A percentile compares a stretch with the other conserved stretches of the same genome.
Conservation (phyloP, 345 rosid species). For the Boechera divaricarpa region DNA sequence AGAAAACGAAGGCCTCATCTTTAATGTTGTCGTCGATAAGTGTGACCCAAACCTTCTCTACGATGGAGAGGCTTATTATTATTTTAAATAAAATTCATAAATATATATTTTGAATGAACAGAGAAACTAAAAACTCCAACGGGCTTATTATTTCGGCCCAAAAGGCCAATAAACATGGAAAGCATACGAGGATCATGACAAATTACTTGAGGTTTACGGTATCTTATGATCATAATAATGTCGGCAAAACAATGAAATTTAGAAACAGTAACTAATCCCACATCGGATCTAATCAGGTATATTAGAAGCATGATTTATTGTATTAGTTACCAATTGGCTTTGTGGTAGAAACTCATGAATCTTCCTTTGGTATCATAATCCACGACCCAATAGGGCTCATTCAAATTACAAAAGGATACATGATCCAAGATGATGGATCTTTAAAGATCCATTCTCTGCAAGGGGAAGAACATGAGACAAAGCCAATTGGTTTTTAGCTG, state of each 20-base stretch:
- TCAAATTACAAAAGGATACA: background rate
- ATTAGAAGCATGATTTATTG: background rate
- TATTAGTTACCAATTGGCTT: background rate
- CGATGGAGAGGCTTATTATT: background rate
- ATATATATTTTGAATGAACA: background rate
- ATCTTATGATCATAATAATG: background rate
- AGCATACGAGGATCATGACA: background rate
- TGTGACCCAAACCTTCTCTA: slow-evolving; percentile 24
- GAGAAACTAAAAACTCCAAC: background rate
- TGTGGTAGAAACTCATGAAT: background rate
- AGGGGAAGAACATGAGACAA: background rate
- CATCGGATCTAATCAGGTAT: background rate
- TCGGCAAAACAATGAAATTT: background rate
- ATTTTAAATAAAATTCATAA: too few species aligned
- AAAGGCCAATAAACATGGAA: background rate
- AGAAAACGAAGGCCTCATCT: slow-evolving; percentile 76
- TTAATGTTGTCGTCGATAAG: slow-evolving; percentile 39
- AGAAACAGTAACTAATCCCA: background rate
- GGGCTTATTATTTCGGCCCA: background rate
- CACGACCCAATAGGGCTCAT: slow-evolving; percentile 1
- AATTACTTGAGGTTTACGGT: background rate
- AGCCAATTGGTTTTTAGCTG: background rate
- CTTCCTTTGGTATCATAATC: background rate
- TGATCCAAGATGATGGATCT: background rate
- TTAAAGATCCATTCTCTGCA: background rate